A percentile compares a stretch with the other conserved stretches of the same genome.
Evolutionary conservation across 2,329 filamentous ascomycete genomes (phyloP).

Genomic region (Claviceps maximensis): DNA sequence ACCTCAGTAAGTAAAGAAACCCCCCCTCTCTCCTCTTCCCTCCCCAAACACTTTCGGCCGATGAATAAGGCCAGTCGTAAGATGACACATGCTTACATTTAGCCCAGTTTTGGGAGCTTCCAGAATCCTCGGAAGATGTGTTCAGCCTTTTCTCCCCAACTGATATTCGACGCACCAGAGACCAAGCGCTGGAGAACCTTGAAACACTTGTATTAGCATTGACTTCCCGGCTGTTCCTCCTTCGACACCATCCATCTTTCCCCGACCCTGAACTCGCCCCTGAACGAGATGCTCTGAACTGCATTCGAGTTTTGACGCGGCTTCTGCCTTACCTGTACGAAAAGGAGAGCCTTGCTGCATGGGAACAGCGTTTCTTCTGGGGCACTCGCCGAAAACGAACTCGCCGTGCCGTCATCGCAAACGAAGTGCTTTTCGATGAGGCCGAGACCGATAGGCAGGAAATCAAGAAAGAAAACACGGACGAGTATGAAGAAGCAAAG

Average conservation of each 20-base stretch:
- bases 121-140: slow-evolving; percentile 88
- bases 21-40: not conserved
- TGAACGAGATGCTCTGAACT: slow-evolving; percentile 86
- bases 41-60: not conserved
- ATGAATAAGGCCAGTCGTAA: not conserved
- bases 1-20: slow-evolving; percentile 55
- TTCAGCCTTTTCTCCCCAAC: slow-evolving; percentile 88
- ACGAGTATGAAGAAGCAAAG: slow-evolving; percentile 68
- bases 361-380: slow-evolving; percentile 96
- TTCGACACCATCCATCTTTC: slow-evolving; percentile 83
- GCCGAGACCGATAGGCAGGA: slow-evolving; percentile 41
- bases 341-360: slow-evolving; percentile 63
- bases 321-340: slow-evolving; percentile 88
- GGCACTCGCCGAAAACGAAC: slow-evolving; percentile 57
- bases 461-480: slow-evolving; percentile 27
- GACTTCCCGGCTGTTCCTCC: slow-evolving; percentile 66
- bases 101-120: slow-evolving; percentile 88
- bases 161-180: slow-evolving; percentile 78
- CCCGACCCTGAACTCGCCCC: slow-evolving; percentile 74
- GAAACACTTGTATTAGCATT: slow-evolving; percentile 78
- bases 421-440: slow-evolving; percentile 78
- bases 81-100: not conserved
- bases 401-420: slow-evolving; percentile 49
- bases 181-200: slow-evolving; percentile 72
- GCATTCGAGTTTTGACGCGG: slow-evolving; percentile 78